Evolutionary conservation across 2,329 filamentous ascomycete species (phyloP), one percentile per base, ranked within the genome.

Genomic region (Myriosclerotinia scirpicola): DNA sequence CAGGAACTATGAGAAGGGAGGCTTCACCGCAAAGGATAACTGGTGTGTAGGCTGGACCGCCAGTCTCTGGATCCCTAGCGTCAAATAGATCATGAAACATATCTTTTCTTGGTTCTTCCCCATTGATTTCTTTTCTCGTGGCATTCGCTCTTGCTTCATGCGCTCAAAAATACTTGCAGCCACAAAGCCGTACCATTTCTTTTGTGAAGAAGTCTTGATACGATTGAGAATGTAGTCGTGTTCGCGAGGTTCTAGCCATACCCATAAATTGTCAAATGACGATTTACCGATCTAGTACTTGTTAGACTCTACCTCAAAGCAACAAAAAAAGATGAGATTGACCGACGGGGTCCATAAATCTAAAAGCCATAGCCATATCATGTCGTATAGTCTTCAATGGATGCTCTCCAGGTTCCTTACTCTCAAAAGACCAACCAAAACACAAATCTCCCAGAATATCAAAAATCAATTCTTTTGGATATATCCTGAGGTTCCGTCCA

Each of bases 51-150:
- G 22, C 95, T 0, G 92, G 92, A 73, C 98, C 94, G 73, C 94
- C 91, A 20, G 93, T 92, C 69, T 98, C 94, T n/a, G 4, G 17
- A 70, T 97, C 93, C 26, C 94, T 97, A 0, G 95, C 98, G 79
- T 98, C 97, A 81, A 98, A 98, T 76, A 98, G 11, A 54, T 54
- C 17, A 36, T 34, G 26, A 1, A 34, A 54, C 14, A 34, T 54
- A 36, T 15, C 5, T 54, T 54, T 53, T 36, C 52, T 22, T n/a
- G 44, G 44, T 1, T 48, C 7, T 46, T 46, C 6, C 14, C 42
- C 17, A 7, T 46, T 15, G 17, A 46, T 3, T 1, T 15, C n/a
- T 46, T 46, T 20, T 46, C 14, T 46, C 17, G 20, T 5, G 17
- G 6, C 15, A 46, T 5, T 20, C 20, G 15, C 7, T 48, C 20